These are phyloP conservation scores for Cryptococcus sp. DNA, from an alignment of 1,284 basidiomycete species.

Conservation along the genomic window DNA sequence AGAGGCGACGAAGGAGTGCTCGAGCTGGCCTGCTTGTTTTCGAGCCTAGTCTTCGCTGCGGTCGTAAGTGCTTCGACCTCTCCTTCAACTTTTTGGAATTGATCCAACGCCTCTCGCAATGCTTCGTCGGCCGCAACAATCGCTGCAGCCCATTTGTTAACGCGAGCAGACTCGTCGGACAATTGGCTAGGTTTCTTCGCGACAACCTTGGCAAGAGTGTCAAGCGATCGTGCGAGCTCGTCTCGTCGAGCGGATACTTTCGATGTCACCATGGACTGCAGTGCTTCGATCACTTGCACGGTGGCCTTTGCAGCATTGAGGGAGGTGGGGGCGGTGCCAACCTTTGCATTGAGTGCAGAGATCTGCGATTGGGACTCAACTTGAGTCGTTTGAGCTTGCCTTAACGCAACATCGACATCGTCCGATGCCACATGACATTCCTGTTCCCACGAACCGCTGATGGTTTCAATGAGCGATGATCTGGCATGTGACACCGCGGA, in stretches of 20 bases:
- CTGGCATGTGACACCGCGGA: slow-evolving; percentile 7
- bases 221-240: background rate
- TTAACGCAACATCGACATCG: slow-evolving; percentile 1
- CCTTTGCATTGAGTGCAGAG: background rate
- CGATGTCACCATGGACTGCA: background rate
- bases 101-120: slow-evolving; percentile 2
- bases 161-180: background rate
- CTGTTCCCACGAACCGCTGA: background rate
- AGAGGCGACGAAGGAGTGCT: background rate
- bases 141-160: background rate
- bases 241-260: background rate
- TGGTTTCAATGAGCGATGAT: background rate
- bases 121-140: background rate
- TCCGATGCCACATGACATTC: slow-evolving; percentile 4
- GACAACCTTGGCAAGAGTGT: background rate
- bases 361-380: background rate
- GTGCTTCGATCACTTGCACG: background rate
- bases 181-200: background rate
- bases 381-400: background rate
- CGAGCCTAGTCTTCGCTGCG: background rate
- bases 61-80: background rate
- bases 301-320: background rate
- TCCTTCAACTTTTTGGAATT: slow-evolving; percentile 13
- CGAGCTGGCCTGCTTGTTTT: background rate
- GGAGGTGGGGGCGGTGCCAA: background rate